Conservation (phyloP, 805 yeast species). For the Candida hispaniensis region DNA sequence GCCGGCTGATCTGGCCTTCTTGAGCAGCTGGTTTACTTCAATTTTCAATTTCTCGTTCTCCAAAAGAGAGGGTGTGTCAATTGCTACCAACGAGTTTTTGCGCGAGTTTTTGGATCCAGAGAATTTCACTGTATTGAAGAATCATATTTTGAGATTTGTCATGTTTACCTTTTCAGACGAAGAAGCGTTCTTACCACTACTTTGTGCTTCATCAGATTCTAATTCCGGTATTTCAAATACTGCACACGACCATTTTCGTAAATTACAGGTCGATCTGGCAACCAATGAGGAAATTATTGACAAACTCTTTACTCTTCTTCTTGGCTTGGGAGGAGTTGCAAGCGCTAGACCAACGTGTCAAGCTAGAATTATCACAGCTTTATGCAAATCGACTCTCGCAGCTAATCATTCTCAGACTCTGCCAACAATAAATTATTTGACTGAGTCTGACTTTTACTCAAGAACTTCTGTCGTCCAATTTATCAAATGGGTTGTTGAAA, state of each 20-base stretch:
- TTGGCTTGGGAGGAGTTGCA: constrained; percentile 40
- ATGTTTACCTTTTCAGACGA: constrained; percentile 35
- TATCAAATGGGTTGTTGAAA: constrained; percentile 38
- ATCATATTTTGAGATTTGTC: constrained; percentile 18
- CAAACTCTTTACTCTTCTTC: constrained; percentile 38
- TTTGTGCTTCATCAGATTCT: constrained; percentile 56
- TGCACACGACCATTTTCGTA: constrained; percentile 43
- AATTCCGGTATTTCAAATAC: constrained; percentile 44
- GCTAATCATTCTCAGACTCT: constrained; percentile 37
- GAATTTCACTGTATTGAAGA: constrained; percentile 5
- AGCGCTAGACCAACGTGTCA: constrained; percentile 47
- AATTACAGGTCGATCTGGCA: constrained; percentile 44
- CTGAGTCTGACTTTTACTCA: constrained; percentile 42
- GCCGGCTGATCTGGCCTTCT: constrained; percentile 4
- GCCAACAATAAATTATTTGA: constrained; percentile 50
- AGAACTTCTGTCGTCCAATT: constrained; percentile 51
- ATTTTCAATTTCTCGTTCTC: constrained; percentile 10
- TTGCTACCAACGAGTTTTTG: constrained; percentile 10
- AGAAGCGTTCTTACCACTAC: constrained; percentile 37
- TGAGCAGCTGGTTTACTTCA: constrained; percentile 3
- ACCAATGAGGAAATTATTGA: constrained; percentile 33
- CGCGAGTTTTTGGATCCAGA: constrained; percentile 1
- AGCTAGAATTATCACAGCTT: constrained; percentile 42
- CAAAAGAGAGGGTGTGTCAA: constrained; percentile 12
- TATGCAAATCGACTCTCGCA: constrained; percentile 45